A percentile compares a stretch with the other conserved stretches of the same genome.
These are phyloP conservation scores for Actinidia chinensis DNA, from an alignment of 179 eudicot species.

Conservation along the genomic window DNA sequence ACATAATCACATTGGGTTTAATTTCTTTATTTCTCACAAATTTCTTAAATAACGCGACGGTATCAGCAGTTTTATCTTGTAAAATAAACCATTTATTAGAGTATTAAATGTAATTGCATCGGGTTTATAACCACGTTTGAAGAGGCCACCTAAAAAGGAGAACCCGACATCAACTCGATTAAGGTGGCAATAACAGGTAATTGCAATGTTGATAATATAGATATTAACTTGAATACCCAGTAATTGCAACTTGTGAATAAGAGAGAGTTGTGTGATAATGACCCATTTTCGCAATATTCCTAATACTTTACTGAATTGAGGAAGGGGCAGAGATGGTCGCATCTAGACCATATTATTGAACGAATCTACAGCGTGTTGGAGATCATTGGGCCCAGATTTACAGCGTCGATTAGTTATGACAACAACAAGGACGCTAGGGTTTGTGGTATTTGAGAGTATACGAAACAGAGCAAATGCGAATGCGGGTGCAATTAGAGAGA, in stretches of 20 bases:
- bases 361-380: background rate
- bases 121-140: constrained; percentile 5
- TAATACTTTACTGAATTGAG: background rate
- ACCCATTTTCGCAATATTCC: background rate
- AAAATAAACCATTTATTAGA: constrained; percentile 7
- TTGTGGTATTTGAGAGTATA: no score
- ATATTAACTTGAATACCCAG: background rate
- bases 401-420: no score
- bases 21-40: no score
- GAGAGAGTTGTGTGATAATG: background rate
- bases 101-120: background rate
- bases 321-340: background rate
- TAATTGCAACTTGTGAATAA: background rate
- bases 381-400: background rate
- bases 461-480: no score
- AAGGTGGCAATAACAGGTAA: constrained; percentile 3
- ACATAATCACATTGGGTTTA: no score
- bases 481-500: no score
- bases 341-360: background rate
- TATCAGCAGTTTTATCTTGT: background rate
- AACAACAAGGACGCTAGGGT: no score
- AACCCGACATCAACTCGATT: background rate
- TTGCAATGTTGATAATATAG: constrained; percentile 11
- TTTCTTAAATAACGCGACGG: background rate
- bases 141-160: background rate